Evolutionary conservation across 345 rosid species (phyloP).

Genomic region (Abelmoschus esculentus): DNA sequence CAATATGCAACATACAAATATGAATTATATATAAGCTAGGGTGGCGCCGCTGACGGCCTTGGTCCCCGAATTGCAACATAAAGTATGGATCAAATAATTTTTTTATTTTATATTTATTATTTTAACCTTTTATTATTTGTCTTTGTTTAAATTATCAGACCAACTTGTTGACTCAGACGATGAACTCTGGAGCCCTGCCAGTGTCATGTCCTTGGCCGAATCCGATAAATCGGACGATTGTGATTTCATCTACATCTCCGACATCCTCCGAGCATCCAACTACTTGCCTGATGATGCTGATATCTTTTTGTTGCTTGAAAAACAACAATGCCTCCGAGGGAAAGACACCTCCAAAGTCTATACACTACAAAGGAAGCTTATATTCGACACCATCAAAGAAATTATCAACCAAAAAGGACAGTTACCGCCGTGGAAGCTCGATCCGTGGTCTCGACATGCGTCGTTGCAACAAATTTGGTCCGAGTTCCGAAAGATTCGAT

Average conservation of each 20-base stretch:
- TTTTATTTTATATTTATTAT: too few relatives aligned
- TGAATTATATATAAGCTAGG: too few relatives aligned
- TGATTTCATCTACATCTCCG: slow-evolving; percentile 64
- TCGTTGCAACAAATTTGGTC: slow-evolving; percentile 54
- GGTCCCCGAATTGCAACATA: too few relatives aligned
- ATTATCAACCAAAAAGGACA: slow-evolving; percentile 41
- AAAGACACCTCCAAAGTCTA: slow-evolving; percentile 44
- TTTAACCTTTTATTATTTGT: not conserved
- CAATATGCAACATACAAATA: too few relatives aligned
- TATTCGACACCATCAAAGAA: slow-evolving; percentile 60
- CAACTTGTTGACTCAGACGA: slow-evolving; percentile 46
- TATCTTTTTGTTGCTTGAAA: slow-evolving; percentile 62
- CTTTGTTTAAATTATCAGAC: slow-evolving; percentile 26
- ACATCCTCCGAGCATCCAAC: slow-evolving; percentile 50
- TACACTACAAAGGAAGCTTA: slow-evolving; percentile 51
- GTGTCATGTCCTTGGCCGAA: slow-evolving; percentile 21
- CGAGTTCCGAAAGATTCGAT: slow-evolving; percentile 48
- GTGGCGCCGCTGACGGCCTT: too few relatives aligned
- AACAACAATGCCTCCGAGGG: slow-evolving; percentile 58
- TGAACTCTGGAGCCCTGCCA: slow-evolving; percentile 45
- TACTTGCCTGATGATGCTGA: slow-evolving; percentile 50
- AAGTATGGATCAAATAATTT: too few relatives aligned
- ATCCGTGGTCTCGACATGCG: slow-evolving; percentile 6
- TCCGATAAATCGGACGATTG: slow-evolving; percentile 36
- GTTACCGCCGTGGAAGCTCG: slow-evolving; percentile 49